Base-by-base conservation (phyloP, 1,139 yeast species). In the Pichia sp. region DNA sequence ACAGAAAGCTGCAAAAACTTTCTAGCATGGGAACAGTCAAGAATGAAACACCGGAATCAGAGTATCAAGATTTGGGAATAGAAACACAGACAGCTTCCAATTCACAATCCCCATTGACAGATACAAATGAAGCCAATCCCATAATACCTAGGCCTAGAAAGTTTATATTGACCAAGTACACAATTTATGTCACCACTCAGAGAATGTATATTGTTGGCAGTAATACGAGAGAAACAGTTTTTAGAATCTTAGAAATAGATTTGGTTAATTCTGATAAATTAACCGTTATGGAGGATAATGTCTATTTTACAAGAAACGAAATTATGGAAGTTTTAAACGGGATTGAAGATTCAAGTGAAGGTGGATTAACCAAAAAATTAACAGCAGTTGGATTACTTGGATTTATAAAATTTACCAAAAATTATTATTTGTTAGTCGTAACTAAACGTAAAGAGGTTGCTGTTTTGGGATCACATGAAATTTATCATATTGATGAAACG, bases 171-270 rank as follows among this genome's bases (percentile, higher is more conserved):
- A 82, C 81, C 49, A 77, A 87, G 55, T 89, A 83, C 64, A 87
- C 96, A 1, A 74, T 90, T 6, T 90, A 90, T 62, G 92, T 87
- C 51, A 85, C 96, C 0, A 68, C 70, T 40, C 76, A 82, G 23
- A 71, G 94, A 29, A 86, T 90, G 81, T 89, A 87, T 60, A 80
- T 92, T 37, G 95, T 92, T 4, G 97, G 97, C 3, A 87, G 96
- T 54, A 90, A 87, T 59, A 83, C 89, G 22, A 72, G 92, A 47
- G 97, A 89, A 59, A 78, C 94, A 3, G 74, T 87, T 63, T 92
- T 89, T 57, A 66, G 97, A 48, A 84, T 90, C 40, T 64, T 92
- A 48, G 96, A 87, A 61, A 85, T 92, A 41, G 89, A 85, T 50
- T 70, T 87, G 42, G 69, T 78, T 0, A 73, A 80, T 0, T 65